Evolutionary conservation across 2,329 filamentous ascomycete species (phyloP).

Genomic region (Colletotrichum lupini): DNA sequence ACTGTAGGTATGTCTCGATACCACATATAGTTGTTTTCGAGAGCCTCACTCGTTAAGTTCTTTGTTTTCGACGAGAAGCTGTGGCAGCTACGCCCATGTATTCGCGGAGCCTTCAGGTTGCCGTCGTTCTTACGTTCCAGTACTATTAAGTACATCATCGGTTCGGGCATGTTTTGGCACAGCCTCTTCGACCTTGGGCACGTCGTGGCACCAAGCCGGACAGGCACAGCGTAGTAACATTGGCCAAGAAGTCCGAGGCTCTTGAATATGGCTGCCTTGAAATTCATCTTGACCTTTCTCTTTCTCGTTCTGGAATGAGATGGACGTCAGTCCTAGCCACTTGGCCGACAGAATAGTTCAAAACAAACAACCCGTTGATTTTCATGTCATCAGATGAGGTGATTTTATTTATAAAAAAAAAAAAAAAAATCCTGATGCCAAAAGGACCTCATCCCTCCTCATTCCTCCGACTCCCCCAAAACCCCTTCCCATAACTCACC

Average conservation of each 20-base stretch:
- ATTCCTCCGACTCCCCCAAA: constrained; percentile 58
- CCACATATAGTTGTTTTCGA: neutral
- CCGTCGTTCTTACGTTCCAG: no score
- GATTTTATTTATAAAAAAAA: no score
- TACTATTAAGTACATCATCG: no score
- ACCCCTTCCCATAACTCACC: constrained; percentile 75
- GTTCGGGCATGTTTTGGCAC: neutral
- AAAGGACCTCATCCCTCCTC: neutral
- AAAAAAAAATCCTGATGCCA: neutral
- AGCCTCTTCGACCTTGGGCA: neutral
- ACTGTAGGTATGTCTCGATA: neutral
- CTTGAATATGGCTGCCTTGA: neutral
- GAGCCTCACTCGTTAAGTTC: neutral
- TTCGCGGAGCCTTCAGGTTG: no score
- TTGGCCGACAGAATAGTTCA: neutral
- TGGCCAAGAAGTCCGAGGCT: neutral
- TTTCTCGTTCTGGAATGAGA: neutral
- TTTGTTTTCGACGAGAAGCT: no score
- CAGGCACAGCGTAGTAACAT: neutral
- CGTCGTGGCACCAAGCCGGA: neutral
- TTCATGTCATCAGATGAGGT: no score
- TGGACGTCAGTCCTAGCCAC: neutral
- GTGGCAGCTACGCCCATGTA: no score
- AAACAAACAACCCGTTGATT: neutral
- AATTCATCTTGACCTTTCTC: neutral